Conservation (phyloP, 305 asterid species). For the Solanum hybrid region DNA sequence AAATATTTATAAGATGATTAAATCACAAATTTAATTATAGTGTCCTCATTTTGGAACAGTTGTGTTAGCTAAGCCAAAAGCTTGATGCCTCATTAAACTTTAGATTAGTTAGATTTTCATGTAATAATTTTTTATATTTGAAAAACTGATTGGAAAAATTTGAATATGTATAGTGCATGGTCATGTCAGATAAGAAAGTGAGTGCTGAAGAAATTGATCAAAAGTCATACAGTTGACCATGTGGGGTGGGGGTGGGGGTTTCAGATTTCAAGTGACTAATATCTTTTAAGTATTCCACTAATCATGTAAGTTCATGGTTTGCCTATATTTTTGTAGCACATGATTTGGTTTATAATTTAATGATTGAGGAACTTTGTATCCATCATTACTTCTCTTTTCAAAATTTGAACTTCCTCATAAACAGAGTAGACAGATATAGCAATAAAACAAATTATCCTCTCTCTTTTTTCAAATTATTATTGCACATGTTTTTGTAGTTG, state of each 20-base stretch:
- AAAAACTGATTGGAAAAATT: background rate
- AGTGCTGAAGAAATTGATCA: background rate
- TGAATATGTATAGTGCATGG: background rate
- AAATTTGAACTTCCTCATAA: background rate
- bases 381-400: conserved; percentile 3
- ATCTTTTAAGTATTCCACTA: background rate
- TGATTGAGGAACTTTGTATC: background rate
- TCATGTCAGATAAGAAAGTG: background rate
- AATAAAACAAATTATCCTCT: background rate
- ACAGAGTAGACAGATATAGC: background rate
- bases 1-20: background rate
- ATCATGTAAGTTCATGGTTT: background rate
- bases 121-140: background rate
- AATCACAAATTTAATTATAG: background rate
- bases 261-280: background rate
- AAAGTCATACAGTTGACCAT: background rate
- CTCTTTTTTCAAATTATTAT: background rate
- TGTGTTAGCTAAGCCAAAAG: background rate
- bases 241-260: background rate
- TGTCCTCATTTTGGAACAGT: background rate
- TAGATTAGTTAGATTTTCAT: background rate
- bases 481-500: background rate
- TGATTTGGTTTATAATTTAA: background rate
- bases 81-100: background rate
- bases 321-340: background rate